Percentiles rank a stretch among this genome's conserved stretches.
These are phyloP conservation scores for Starmerella vitae DNA, from an alignment of 805 yeast species.

Conservation along the genomic window DNA sequence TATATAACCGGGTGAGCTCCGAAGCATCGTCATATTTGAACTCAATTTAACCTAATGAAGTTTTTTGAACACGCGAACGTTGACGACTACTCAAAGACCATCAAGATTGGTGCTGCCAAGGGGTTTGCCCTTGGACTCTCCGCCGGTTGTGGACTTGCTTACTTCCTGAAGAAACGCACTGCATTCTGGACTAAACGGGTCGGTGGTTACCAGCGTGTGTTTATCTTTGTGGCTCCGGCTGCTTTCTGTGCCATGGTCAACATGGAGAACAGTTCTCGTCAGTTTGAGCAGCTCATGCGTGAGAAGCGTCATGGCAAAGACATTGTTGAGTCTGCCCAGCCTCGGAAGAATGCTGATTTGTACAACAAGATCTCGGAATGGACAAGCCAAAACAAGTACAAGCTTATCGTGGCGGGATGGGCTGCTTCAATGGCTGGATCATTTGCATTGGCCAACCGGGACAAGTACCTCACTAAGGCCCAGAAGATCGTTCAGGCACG, in stretches of 20 bases:
- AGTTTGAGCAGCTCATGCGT: conserved; percentile 50
- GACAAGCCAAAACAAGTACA: conserved; percentile 20
- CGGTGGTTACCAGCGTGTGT: conserved; percentile 35
- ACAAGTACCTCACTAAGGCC: conserved; percentile 55
- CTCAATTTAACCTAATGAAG: conserved; percentile 50
- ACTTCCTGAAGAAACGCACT: conserved; percentile 34
- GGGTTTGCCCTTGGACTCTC: conserved; percentile 45
- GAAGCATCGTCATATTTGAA: too few species aligned
- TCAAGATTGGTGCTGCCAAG: conserved; percentile 45
- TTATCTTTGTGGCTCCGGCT: conserved; percentile 56
- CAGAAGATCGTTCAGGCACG: conserved; percentile 83
- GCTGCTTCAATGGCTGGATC: conserved; percentile 71
- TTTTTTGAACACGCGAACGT: conserved; percentile 51
- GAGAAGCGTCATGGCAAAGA: conserved; percentile 25
- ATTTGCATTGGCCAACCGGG: conserved; percentile 61
- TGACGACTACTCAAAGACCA: conserved; percentile 47
- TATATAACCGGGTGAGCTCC: too few species aligned
- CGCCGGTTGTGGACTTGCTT: conserved; percentile 39
- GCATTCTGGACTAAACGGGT: conserved; percentile 15
- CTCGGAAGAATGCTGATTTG: not conserved
- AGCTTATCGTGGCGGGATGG: conserved; percentile 60
- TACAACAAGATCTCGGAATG: conserved; percentile 3
- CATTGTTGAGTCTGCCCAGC: not conserved
- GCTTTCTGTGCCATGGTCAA: conserved; percentile 45
- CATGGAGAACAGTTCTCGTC: conserved; percentile 59